Evolutionary conservation across 208 protist species (phyloP).

Genomic region (Acanthamoeba lenticulata): DNA sequence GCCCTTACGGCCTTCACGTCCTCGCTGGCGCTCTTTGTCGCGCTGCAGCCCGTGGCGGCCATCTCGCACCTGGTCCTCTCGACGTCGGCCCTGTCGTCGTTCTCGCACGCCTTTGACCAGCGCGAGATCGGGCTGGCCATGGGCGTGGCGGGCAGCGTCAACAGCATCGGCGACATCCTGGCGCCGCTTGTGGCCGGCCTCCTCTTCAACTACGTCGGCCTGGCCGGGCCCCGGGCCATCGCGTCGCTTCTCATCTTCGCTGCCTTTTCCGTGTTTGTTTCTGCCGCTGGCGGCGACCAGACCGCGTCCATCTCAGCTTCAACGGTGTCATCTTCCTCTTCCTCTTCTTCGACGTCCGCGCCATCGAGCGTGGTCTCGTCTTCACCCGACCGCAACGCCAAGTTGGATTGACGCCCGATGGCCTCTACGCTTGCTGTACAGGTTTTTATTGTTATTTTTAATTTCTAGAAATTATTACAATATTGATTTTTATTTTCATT

Average conservation of each 20-base stretch:
- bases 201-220: background rate
- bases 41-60: background rate
- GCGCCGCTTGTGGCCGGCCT: background rate
- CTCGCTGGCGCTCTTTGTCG: background rate
- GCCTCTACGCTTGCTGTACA: too few species aligned
- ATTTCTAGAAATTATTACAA: too few species aligned
- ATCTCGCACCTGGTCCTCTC: background rate
- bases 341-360: too few species aligned
- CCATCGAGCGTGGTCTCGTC: too few species aligned
- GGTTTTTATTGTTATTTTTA: too few species aligned
- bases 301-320: too few species aligned
- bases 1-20: background rate
- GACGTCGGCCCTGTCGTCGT: background rate
- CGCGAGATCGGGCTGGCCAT: constrained; percentile 25
- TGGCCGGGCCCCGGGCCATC: background rate
- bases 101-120: constrained; percentile 11
- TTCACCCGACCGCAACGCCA: too few species aligned
- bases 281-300: too few species aligned
- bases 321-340: too few species aligned
- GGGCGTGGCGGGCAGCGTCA: constrained; percentile 41
- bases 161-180: constrained; percentile 10
- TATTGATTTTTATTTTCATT: background rate
- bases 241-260: background rate
- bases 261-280: background rate
- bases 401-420: too few species aligned